phyloP scores from a whole-genome alignment of 2,329 filamentous ascomycete species.

The Tolypocladium tundrense region DNA sequence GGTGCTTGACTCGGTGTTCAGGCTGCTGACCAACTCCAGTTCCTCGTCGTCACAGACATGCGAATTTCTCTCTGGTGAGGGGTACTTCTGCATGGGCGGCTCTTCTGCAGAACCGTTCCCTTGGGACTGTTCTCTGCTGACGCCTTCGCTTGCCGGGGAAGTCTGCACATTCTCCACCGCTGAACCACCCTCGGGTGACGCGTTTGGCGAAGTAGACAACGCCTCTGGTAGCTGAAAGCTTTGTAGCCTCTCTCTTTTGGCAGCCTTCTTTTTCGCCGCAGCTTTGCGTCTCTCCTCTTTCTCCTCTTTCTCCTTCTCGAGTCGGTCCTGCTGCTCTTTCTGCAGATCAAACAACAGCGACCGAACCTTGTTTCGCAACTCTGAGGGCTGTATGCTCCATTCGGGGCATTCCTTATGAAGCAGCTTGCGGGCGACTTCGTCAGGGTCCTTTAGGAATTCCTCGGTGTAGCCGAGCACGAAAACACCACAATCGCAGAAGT shows the following conservation, averaged over 20 bases:
- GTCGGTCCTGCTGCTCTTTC: conserved; percentile 38
- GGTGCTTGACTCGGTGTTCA: conserved; percentile 10
- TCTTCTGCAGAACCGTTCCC: not conserved
- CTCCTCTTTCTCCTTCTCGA: conserved; percentile 26
- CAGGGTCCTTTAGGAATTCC: conserved; percentile 68
- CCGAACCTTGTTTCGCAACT: conserved; percentile 57
- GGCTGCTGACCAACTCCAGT: conserved; percentile 7
- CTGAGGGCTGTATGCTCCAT: conserved; percentile 45
- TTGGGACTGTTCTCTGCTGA: not conserved
- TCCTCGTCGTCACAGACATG: conserved; percentile 3
- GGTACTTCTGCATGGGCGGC: not conserved
- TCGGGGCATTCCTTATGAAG: conserved; percentile 44
- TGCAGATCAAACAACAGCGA: conserved; percentile 55
- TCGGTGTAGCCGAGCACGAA: conserved; percentile 79
- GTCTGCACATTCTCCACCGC: not conserved
- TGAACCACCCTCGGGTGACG: not conserved
- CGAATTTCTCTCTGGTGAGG: too few relatives aligned
- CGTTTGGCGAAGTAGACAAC: not conserved
- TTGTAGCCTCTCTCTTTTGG: conserved; percentile 1
- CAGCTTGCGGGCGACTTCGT: conserved; percentile 56
- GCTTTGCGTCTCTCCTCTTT: conserved; percentile 17
- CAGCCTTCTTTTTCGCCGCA: conserved; percentile 13
- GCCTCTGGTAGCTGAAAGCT: conserved; percentile 3
- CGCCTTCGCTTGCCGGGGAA: not conserved
- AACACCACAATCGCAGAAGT: conserved; percentile 82